Percentiles rank a stretch among this genome's conserved stretches.
phyloP scores from a whole-genome alignment of 352 stramenopile genomes.

The Hyaloperonospora brassicae region DNA sequence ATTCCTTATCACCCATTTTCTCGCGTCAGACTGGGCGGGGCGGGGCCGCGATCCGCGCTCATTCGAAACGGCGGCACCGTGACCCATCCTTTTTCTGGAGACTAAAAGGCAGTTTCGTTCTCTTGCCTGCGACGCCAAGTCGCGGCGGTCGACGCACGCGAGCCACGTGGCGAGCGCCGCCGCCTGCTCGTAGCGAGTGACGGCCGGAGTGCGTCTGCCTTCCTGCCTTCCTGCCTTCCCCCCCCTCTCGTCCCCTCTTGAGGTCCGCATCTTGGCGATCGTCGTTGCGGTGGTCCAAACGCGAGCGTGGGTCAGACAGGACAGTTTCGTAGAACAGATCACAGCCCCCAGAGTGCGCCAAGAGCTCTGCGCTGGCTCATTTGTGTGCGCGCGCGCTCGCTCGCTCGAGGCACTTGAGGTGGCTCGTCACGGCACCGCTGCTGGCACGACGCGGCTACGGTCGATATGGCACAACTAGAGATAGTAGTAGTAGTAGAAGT shows the following conservation, averaged over 20 bases:
- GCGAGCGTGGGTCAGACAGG: background rate
- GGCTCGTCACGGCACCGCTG: constrained; percentile 1
- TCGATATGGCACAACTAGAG: background rate
- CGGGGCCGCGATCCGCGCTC: constrained; percentile 5
- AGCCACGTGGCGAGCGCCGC: too few species aligned
- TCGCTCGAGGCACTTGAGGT: constrained; percentile 2
- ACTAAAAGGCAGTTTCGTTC: constrained; percentile 2
- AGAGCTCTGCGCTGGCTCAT: constrained; percentile 13
- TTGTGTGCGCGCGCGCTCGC: constrained; percentile 10
- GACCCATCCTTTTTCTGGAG: constrained; percentile 6
- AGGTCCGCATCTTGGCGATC: too few species aligned
- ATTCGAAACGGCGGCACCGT: constrained; percentile 17
- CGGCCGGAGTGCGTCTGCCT: too few species aligned
- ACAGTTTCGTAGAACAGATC: background rate
- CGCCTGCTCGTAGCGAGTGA: too few species aligned
- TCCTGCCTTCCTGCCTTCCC: too few species aligned
- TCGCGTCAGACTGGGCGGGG: background rate
- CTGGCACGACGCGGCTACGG: too few species aligned
- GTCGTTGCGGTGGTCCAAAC: too few species aligned
- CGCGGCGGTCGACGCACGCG: too few species aligned
- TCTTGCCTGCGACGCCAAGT: too few species aligned
- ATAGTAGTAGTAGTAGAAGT: too few species aligned
- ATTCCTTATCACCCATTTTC: background rate
- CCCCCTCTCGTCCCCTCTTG: too few species aligned
- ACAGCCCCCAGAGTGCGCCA: constrained; percentile 11